Evolutionary conservation across 108 stramenopile species (phyloP).

Genomic region (Cyclotella sp.): DNA sequence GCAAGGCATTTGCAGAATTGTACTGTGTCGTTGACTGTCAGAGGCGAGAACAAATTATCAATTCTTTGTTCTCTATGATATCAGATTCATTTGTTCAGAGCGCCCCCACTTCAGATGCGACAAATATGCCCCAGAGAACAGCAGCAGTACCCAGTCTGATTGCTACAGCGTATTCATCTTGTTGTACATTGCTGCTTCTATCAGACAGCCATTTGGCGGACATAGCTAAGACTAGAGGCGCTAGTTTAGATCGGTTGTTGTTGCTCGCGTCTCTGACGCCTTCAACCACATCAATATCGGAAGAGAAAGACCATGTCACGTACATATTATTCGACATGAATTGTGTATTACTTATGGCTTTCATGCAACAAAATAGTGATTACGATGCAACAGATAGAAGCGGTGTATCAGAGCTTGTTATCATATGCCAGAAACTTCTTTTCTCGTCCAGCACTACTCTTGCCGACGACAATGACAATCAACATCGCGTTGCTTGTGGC

Average conservation of each 20-base stretch:
- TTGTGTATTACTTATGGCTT: slow-evolving; percentile 39
- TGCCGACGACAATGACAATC: slow-evolving; percentile 12
- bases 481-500: slow-evolving; percentile 41
- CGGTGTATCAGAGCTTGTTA: slow-evolving; percentile 38
- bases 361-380: slow-evolving; percentile 23
- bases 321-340: slow-evolving; percentile 50
- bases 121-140: not conserved
- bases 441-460: slow-evolving; percentile 19
- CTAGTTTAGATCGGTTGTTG: slow-evolving; percentile 38
- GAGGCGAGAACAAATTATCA: slow-evolving; percentile 39
- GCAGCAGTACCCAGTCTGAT: not conserved
- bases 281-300: not conserved
- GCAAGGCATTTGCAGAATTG: slow-evolving; percentile 27
- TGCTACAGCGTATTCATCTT: slow-evolving; percentile 37
- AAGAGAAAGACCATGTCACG: slow-evolving; percentile 8
- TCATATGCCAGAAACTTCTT: slow-evolving; percentile 51
- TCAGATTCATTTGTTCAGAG: slow-evolving; percentile 40
- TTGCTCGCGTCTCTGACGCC: slow-evolving; percentile 39
- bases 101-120: not conserved
- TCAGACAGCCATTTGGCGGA: slow-evolving; percentile 19
- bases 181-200: slow-evolving; percentile 43
- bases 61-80: slow-evolving; percentile 43
- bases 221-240: slow-evolving; percentile 25
- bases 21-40: slow-evolving; percentile 32
- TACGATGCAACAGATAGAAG: not conserved